These are phyloP conservation scores for Silene coronaria DNA, from an alignment of 179 eudicot species.

Conservation along the genomic window DNA sequence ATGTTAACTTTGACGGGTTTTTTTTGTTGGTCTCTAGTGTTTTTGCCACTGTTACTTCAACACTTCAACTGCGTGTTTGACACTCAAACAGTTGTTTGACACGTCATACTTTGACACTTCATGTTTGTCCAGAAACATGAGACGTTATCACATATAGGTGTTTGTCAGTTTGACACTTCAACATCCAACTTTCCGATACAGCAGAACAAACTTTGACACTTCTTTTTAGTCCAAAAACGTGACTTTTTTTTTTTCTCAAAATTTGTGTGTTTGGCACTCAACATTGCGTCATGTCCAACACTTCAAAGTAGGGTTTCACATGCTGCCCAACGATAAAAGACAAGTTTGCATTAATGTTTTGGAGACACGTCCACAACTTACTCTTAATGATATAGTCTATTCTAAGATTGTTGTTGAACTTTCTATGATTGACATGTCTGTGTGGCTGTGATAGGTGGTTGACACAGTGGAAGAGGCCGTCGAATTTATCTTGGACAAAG, in stretches of 20 bases:
- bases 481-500: constrained; percentile 39
- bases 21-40: neutral
- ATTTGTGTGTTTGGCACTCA: too few relatives aligned
- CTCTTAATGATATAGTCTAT: neutral
- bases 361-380: neutral
- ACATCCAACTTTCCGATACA: neutral
- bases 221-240: too few relatives aligned
- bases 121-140: neutral
- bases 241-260: too few relatives aligned
- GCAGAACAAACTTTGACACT: too few relatives aligned
- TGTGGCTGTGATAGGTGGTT: constrained; percentile 34
- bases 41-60: neutral
- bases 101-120: neutral
- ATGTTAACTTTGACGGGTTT: neutral
- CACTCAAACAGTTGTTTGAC: neutral
- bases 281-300: too few relatives aligned
- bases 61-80: neutral
- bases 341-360: neutral
- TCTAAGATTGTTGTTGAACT: neutral
- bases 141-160: neutral
- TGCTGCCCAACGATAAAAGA: neutral
- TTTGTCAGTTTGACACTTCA: neutral
- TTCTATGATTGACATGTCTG: neutral
- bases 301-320: neutral
- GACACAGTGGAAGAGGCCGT: constrained; percentile 50